phyloP scores from a whole-genome alignment of 805 yeast species.

The Saturnispora bothae region DNA sequence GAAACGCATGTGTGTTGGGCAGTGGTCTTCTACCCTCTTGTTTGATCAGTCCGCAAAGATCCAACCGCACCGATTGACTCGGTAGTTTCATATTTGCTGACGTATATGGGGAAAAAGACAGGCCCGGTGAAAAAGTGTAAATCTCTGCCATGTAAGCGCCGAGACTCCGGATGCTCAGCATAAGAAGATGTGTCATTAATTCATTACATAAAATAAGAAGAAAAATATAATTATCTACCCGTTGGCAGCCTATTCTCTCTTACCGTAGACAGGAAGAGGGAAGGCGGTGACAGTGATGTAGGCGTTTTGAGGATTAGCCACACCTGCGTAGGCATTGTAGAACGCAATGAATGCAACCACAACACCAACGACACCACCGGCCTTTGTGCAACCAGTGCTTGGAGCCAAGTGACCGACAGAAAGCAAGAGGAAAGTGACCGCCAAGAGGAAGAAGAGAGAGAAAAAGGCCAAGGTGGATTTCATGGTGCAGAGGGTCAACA shows the following conservation, averaged over 20 bases:
- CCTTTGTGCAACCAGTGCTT: conserved; percentile 29
- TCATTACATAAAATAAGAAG: no score
- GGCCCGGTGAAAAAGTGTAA: no score
- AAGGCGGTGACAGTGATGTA: conserved; percentile 34
- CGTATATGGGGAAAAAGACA: no score
- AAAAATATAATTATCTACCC: no score
- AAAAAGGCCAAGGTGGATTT: conserved; percentile 46
- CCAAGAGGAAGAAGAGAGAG: conserved; percentile 42
- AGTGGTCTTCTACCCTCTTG: no score
- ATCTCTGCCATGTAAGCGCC: no score
- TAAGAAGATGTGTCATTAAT: no score
- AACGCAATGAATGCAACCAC: conserved; percentile 52
- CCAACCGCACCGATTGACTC: no score
- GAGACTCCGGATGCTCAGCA: no score
- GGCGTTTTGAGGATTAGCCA: conserved; percentile 54
- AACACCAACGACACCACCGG: conserved; percentile 59
- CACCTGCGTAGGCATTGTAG: conserved; percentile 65
- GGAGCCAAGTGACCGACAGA: conserved; percentile 44
- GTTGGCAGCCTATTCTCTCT: conserved; percentile 1
- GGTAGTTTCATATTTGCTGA: no score
- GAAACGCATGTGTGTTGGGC: no score
- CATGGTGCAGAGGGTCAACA: conserved; percentile 46
- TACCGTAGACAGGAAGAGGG: conserved; percentile 23
- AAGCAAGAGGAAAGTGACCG: conserved; percentile 42
- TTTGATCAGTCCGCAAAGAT: no score